Evolutionary conservation across 331 rosid species (phyloP).

Genomic region (Stylosanthes scabra): DNA sequence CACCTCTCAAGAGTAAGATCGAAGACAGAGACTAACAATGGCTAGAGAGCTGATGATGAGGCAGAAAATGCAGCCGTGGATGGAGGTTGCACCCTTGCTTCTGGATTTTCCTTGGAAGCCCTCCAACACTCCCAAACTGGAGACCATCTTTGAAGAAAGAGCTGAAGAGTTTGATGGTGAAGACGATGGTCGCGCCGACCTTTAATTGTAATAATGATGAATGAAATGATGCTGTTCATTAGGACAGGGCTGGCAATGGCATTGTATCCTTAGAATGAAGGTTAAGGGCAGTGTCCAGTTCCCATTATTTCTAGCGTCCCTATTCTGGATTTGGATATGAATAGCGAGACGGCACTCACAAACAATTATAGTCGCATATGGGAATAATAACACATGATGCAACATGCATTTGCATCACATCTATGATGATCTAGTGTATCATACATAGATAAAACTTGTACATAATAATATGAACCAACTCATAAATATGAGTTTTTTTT

Average conservation of each 20-base stretch:
- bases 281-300: not conserved
- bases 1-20: too few species aligned
- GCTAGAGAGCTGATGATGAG: conserved; percentile 29
- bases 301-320: conserved; percentile 31
- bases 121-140: conserved; percentile 49
- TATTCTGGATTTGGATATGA: conserved; percentile 23
- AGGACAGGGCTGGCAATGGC: not conserved
- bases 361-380: conserved; percentile 19
- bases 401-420: not conserved
- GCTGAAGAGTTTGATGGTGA: conserved; percentile 41
- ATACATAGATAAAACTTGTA: conserved; percentile 16
- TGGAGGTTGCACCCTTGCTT: conserved; percentile 61
- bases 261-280: not conserved
- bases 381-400: conserved; percentile 11
- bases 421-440: not conserved
- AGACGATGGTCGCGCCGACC: conserved; percentile 35
- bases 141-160: conserved; percentile 55
- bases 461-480: not conserved
- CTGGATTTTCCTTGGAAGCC: conserved; percentile 49
- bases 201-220: not conserved
- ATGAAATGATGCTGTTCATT: not conserved
- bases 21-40: conserved; percentile 20
- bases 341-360: conserved; percentile 25
- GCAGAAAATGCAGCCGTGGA: conserved; percentile 52
- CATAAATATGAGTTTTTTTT: too few species aligned